Base-by-base conservation (phyloP, 257 asterid genomes). In the Fraxinus quadrangulata region DNA sequence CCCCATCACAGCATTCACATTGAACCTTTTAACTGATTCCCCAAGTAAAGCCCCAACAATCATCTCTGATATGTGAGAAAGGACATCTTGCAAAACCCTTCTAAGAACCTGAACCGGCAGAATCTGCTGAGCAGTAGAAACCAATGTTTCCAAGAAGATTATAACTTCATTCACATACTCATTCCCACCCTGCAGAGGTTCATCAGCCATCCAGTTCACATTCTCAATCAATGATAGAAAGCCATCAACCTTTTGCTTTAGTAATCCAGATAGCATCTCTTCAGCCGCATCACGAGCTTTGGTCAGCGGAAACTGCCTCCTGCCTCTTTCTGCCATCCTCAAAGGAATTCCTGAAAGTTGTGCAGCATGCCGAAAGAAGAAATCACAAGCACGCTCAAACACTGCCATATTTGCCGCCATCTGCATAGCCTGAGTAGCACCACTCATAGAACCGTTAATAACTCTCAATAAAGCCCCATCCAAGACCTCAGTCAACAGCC, bases 331-430 rank as follows among this genome's bases (percentile, higher is more conserved):
- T 2, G 90, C 97, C 84, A 93, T 90, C 84, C 99, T 91, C 78
- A 93, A 74, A 47, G 99, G 97, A 73, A 95, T 89, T 9, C 99
- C 99, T 0, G 98, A 95, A 73, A 93, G 97, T 86, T 91, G 99
- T 13, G 99, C 99, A 77, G 97, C 99, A 70, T 95, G 99, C 30
- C 97, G 96, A 71, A 95, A 91, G 86, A 95, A 89, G 84, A 91
- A 95, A 85, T 95, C 99, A 83, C 99, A 93, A 12, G 99, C 99
- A 1, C 97, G 97, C 80, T 95, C 99, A 76, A 95, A 89, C 37
- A 93, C 99, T n/a, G 97, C 93, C 97, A 95, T 93, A 67, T 95
- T 95, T 51, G 99, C 99, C 19, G 99, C 99, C 91, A 95, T 90
- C 85, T 95, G 99, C 99, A 94, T 94, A 61, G 97, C 99, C 71